Percentiles rank a stretch among this genome's conserved stretches.
These are phyloP conservation scores for Fonsecaea erecta DNA, from an alignment of 2,329 filamentous ascomycete species.

Conservation along the genomic window DNA sequence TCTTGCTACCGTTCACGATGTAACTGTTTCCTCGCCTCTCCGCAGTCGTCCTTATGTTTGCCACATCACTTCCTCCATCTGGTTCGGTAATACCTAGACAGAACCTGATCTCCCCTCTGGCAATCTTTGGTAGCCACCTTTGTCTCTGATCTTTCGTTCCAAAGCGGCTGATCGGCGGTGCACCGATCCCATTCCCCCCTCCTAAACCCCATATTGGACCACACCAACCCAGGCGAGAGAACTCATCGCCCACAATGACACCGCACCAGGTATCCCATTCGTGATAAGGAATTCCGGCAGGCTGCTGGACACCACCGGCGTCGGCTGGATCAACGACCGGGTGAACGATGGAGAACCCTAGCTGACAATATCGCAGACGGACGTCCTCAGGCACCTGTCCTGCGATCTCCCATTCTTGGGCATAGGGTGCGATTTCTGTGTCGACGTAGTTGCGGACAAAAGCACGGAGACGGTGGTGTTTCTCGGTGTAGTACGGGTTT, in stretches of 20 bases:
- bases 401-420: constrained; percentile 72
- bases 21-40: constrained; percentile 69
- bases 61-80: constrained; percentile 73
- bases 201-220: constrained; percentile 64
- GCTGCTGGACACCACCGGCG: constrained; percentile 69
- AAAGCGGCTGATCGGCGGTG: constrained; percentile 71
- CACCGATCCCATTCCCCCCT: constrained; percentile 71
- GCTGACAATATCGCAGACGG: constrained; percentile 65
- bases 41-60: constrained; percentile 72
- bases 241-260: constrained; percentile 72
- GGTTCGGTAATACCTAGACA: constrained; percentile 83
- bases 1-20: constrained; percentile 74
- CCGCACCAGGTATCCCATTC: constrained; percentile 75
- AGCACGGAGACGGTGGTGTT: constrained; percentile 69
- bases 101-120: constrained; percentile 67
- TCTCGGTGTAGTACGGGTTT: constrained; percentile 67
- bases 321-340: constrained; percentile 67
- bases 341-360: constrained; percentile 71
- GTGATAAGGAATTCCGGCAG: constrained; percentile 69
- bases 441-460: constrained; percentile 69
- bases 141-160: constrained; percentile 66
- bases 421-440: constrained; percentile 65
- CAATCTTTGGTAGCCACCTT: constrained; percentile 68
- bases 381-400: constrained; percentile 68
- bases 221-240: constrained; percentile 66